Evolutionary conservation across 257 asterid genomes (phyloP).

Genomic region (Thymus quinquecostatus): DNA sequence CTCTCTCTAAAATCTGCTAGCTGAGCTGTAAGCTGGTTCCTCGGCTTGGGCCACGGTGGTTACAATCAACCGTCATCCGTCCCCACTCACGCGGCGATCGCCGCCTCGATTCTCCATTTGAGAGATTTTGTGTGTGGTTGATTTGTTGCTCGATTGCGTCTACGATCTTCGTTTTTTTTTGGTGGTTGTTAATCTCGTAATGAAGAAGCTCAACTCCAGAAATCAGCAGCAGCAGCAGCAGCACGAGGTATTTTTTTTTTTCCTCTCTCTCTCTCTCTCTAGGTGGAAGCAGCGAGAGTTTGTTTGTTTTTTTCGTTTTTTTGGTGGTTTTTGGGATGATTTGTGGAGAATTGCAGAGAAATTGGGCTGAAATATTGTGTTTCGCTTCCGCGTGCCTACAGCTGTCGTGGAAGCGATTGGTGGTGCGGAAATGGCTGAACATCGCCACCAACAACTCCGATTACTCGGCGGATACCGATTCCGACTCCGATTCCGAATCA

Average conservation of each 20-base stretch:
- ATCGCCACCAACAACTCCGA: slow-evolving; percentile 66
- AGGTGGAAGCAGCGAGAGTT: background rate
- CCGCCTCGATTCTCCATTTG: slow-evolving; percentile 15
- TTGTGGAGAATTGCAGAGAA: slow-evolving; percentile 64
- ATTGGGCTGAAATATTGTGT: slow-evolving; percentile 85
- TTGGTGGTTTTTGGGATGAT: slow-evolving; percentile 31
- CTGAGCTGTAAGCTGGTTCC: background rate
- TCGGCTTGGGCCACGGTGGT: slow-evolving; percentile 20
- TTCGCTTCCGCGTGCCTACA: slow-evolving; percentile 90
- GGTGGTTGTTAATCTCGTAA: slow-evolving; percentile 1
- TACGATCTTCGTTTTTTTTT: slow-evolving; percentile 8
- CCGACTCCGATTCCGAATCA: slow-evolving; percentile 54
- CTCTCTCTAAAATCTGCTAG: slow-evolving; percentile 16
- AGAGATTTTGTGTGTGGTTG: background rate
- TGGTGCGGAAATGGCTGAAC: slow-evolving; percentile 88
- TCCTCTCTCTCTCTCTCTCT: background rate
- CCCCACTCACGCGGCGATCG: background rate
- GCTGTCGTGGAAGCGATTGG: slow-evolving; percentile 91
- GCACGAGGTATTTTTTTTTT: slow-evolving; percentile 36
- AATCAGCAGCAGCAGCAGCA: slow-evolving; percentile 36
- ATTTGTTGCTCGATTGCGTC: slow-evolving; percentile 25
- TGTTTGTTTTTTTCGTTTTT: background rate
- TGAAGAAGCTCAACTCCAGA: slow-evolving; percentile 42
- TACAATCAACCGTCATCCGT: slow-evolving; percentile 22
- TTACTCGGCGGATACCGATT: slow-evolving; percentile 82